Percentiles rank a stretch among this genome's conserved stretches.
phyloP scores from a whole-genome alignment of 257 asterid species.

The Capsicum chinense region DNA sequence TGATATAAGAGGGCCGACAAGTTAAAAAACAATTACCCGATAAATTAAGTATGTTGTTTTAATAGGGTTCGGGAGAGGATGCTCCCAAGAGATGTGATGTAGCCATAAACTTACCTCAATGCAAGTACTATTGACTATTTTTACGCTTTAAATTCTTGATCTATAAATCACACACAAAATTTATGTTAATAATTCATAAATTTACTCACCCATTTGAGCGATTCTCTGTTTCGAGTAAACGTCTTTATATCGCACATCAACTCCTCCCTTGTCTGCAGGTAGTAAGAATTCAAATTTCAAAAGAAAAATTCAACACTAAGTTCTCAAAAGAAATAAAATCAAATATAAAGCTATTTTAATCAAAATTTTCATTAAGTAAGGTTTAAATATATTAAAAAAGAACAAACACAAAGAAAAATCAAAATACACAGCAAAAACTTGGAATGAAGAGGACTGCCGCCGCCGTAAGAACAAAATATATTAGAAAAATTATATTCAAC shows the following conservation, averaged over 20 bases:
- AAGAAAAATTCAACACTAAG: background rate
- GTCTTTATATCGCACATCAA: slow-evolving; percentile 37
- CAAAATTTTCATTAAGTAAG: too few species aligned
- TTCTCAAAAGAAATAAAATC: background rate
- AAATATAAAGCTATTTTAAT: background rate
- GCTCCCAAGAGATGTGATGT: background rate
- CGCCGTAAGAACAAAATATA: too few species aligned
- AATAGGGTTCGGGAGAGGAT: background rate
- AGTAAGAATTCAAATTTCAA: background rate
- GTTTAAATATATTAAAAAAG: too few species aligned
- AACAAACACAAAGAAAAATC: too few species aligned
- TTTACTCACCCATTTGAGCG: slow-evolving; percentile 47
- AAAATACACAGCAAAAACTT: too few species aligned
- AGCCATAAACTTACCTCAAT: background rate
- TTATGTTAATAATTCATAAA: background rate
- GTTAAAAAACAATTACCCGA: background rate
- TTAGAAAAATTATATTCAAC: too few species aligned
- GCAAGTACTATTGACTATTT: background rate
- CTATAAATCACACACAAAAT: background rate
- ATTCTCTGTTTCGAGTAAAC: slow-evolving; percentile 45
- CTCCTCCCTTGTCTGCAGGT: slow-evolving; percentile 48
- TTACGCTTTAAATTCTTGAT: background rate
- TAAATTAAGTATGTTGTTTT: background rate
- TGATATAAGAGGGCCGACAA: too few species aligned
- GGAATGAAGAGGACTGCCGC: too few species aligned